A percentile compares a stretch with the other conserved stretches of the same genome.
These are phyloP conservation scores for Cladosporium sp. DNA, from an alignment of 2,329 filamentous ascomycete species.

Conservation along the genomic window DNA sequence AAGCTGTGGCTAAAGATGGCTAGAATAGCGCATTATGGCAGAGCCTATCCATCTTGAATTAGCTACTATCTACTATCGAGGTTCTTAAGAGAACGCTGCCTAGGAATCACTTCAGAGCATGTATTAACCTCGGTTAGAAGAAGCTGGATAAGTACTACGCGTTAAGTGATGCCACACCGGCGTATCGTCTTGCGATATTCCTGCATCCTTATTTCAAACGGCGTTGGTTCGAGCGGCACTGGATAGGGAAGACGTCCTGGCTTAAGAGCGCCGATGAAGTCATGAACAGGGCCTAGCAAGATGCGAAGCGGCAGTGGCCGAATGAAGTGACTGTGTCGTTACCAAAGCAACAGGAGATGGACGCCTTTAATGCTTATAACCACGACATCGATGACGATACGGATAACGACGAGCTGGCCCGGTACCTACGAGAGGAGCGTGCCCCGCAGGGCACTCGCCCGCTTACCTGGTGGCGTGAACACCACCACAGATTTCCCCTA, in stretches of 20 bases:
- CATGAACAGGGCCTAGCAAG: slow-evolving; percentile 9
- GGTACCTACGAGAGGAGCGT: slow-evolving; percentile 12
- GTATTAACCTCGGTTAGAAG: slow-evolving; percentile 5
- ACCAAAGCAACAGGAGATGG: slow-evolving; percentile 2
- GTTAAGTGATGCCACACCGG: not conserved
- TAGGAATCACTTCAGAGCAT: not conserved
- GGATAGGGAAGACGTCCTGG: not conserved
- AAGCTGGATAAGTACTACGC: slow-evolving; percentile 7
- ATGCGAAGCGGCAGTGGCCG: slow-evolving; percentile 8
- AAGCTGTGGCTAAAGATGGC: slow-evolving; percentile 1
- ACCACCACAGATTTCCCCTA: not conserved
- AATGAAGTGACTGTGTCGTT: not conserved
- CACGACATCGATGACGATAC: not conserved
- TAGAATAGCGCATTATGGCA: not conserved
- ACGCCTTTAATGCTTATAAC: slow-evolving; percentile 9
- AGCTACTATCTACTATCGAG: not conserved
- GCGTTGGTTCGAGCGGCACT: not conserved
- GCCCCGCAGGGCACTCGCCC: not conserved
- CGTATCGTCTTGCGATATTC: not conserved
- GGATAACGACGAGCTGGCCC: slow-evolving; percentile 5
- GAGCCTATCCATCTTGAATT: not conserved
- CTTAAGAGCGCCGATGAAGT: slow-evolving; percentile 2
- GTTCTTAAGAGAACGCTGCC: not conserved
- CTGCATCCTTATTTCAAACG: not conserved
- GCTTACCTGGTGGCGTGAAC: not conserved